Conservation (phyloP, 208 protist species). For the Tritrichomonas musculus region DNA sequence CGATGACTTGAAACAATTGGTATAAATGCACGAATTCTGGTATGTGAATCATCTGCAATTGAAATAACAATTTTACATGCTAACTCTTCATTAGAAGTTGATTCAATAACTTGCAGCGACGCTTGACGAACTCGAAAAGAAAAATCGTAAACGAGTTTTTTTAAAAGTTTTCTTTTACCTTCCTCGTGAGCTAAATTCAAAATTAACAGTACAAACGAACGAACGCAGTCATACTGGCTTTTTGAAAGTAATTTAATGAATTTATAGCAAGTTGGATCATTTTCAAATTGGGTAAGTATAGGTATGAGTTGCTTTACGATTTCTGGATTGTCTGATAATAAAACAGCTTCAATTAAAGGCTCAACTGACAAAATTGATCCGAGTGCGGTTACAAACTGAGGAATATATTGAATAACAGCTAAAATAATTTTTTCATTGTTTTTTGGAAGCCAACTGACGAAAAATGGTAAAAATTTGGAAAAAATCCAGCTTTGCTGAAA, state of each 20-base stretch:
- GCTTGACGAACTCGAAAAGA: not conserved
- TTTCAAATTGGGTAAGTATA: not conserved
- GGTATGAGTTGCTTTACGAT: not conserved
- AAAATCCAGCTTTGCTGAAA: too few relatives aligned
- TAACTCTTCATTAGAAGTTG: not conserved
- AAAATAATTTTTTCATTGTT: not conserved
- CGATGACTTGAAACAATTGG: not conserved
- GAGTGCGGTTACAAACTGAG: too few relatives aligned
- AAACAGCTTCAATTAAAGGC: not conserved
- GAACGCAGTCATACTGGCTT: not conserved
- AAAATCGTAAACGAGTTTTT: not conserved
- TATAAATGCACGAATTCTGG: not conserved
- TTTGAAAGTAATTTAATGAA: not conserved
- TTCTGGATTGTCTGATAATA: not conserved
- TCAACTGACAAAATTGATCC: not conserved
- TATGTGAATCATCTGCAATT: not conserved
- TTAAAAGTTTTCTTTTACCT: not conserved
- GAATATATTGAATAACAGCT: not conserved
- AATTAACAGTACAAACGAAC: not conserved
- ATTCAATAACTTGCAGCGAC: not conserved
- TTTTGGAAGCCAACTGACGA: not conserved
- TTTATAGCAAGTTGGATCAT: too few relatives aligned
- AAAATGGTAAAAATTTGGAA: not conserved
- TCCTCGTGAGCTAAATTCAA: not conserved
- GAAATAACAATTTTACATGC: not conserved